Conservation (phyloP, 768 basidiomycete genomes). For the Polyporus arcularius region DNA sequence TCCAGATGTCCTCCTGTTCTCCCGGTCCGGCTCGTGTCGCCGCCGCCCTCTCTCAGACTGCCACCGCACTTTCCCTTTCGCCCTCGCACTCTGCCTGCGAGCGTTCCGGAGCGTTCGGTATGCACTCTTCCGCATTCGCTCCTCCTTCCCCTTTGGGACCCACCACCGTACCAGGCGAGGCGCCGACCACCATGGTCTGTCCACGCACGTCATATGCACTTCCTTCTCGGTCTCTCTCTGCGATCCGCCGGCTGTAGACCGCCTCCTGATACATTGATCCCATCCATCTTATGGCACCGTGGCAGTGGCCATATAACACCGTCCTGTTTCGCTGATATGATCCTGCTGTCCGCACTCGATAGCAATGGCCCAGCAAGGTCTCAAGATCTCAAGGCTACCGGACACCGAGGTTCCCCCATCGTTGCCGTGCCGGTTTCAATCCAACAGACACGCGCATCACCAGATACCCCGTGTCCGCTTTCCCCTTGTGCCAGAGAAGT, state of each 20-base stretch:
- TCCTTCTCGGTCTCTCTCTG: background rate
- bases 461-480: background rate
- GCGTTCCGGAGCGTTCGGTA: background rate
- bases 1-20: background rate
- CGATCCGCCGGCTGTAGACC: background rate
- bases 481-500: background rate
- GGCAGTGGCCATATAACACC: background rate
- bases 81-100: background rate
- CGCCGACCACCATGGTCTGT: too few relatives aligned
- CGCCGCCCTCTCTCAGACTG: background rate
- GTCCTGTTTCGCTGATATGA: constrained; percentile 9
- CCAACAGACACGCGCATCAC: background rate
- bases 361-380: too few relatives aligned
- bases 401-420: too few relatives aligned
- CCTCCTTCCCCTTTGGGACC: background rate
- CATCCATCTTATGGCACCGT: background rate
- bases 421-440: too few relatives aligned
- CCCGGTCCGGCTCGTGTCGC: background rate
- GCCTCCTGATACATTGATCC: constrained; percentile 2
- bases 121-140: background rate
- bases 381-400: too few relatives aligned
- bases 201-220: too few relatives aligned
- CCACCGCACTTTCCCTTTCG: background rate
- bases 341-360: background rate
- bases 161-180: too few relatives aligned